phyloP scores from a whole-genome alignment of 768 basidiomycete genomes.

The Macrocybe gigantea region DNA sequence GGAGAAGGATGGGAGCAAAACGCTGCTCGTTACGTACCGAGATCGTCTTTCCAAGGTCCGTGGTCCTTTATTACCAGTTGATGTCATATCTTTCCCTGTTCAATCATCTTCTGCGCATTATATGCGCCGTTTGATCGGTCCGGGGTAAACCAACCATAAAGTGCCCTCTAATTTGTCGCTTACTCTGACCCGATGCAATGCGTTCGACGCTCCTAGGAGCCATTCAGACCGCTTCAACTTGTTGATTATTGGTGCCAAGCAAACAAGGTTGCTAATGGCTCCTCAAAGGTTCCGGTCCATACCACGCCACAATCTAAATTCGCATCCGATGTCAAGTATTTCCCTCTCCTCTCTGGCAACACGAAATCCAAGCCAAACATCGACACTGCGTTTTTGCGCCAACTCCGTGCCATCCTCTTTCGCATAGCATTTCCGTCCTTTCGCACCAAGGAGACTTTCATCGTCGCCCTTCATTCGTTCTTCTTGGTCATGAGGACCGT shows the following conservation, averaged over 20 bases:
- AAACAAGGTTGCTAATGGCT: no score
- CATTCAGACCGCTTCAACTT: no score
- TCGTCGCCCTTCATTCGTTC: slow-evolving; percentile 72
- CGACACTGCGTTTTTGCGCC: slow-evolving; percentile 61
- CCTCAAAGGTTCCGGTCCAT: slow-evolving; percentile 32
- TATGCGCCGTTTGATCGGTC: no score
- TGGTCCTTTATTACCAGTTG: background rate
- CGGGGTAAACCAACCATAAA: no score
- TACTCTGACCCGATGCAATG: no score
- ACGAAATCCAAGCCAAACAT: slow-evolving; percentile 55
- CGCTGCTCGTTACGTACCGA: slow-evolving; percentile 61
- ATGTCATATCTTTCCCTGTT: background rate
- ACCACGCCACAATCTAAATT: slow-evolving; percentile 48
- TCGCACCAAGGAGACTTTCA: slow-evolving; percentile 61
- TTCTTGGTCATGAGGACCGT: slow-evolving; percentile 86
- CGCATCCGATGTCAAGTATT: slow-evolving; percentile 46
- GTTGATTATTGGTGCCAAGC: no score
- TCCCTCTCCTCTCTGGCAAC: slow-evolving; percentile 48
- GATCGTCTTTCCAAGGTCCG: slow-evolving; percentile 60
- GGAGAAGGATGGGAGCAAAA: slow-evolving; percentile 52
- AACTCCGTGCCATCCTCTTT: slow-evolving; percentile 66
- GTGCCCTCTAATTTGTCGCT: no score
- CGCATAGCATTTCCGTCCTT: slow-evolving; percentile 65
- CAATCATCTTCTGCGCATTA: background rate
- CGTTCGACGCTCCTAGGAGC: no score